A percentile compares a stretch with the other conserved stretches of the same genome.
Evolutionary conservation across 768 basidiomycete genomes (phyloP).

Genomic region (Pisolithus microcarpus): DNA sequence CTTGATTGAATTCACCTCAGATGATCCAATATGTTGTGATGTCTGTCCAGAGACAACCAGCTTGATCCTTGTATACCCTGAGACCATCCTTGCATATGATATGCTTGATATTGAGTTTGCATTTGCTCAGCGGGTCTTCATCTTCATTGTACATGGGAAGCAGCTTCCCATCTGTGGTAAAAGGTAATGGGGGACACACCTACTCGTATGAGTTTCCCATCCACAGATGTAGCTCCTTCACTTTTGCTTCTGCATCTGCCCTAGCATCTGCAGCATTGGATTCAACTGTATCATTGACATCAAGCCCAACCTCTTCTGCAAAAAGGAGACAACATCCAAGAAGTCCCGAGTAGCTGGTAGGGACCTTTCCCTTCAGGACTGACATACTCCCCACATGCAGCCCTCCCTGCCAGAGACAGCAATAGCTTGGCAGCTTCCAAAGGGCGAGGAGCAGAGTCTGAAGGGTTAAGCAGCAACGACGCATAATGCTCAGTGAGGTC

Average conservation of each 20-base stretch:
- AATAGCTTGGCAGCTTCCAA: constrained; percentile 92
- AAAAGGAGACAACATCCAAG: constrained; percentile 86
- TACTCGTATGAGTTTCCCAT: constrained; percentile 64
- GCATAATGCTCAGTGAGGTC: constrained; percentile 83
- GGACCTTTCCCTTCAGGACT: constrained; percentile 93
- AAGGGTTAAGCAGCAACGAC: constrained; percentile 52
- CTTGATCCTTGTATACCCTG: constrained; percentile 89
- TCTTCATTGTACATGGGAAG: constrained; percentile 64
- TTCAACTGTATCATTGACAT: constrained; percentile 63
- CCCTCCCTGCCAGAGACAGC: constrained; percentile 75
- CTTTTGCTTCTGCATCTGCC: constrained; percentile 37
- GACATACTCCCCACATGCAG: constrained; percentile 72
- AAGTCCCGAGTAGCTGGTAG: constrained; percentile 89
- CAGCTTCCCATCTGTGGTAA: constrained; percentile 44
- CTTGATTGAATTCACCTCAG: constrained; percentile 92
- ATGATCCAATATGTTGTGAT: constrained; percentile 98
- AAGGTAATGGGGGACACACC: constrained; percentile 56
- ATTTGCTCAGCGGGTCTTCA: constrained; percentile 65
- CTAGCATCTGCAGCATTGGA: constrained; percentile 46
- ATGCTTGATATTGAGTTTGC: constrained; percentile 77
- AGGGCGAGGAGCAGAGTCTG: constrained; percentile 62
- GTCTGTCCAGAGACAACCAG: constrained; percentile 92
- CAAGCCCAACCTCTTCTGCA: constrained; percentile 88
- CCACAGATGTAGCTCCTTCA: constrained; percentile 36
- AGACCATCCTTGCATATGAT: constrained; percentile 86